Evolutionary conservation across 2,329 filamentous ascomycete species (phyloP).

Genomic region (Aspergillus sp.): DNA sequence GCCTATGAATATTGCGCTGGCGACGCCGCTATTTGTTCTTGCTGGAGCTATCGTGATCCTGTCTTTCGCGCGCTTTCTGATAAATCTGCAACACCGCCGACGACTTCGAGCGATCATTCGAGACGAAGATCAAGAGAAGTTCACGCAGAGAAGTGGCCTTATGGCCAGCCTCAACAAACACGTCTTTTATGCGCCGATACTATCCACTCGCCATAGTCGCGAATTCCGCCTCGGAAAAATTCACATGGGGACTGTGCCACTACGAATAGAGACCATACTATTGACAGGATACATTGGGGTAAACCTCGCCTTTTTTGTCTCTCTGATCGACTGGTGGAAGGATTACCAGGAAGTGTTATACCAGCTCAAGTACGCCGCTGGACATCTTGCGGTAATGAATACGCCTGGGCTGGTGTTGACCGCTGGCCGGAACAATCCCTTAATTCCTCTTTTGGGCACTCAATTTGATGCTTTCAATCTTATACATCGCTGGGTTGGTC

Average conservation of each 20-base stretch:
- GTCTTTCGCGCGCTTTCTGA: conserved; percentile 30
- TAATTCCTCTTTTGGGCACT: conserved; percentile 77
- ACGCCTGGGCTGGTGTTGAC: conserved; percentile 85
- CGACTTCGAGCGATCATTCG: conserved; percentile 27
- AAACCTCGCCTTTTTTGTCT: conserved; percentile 73
- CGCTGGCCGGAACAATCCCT: conserved; percentile 86
- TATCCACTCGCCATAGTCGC: conserved; percentile 72
- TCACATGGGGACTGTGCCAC: conserved; percentile 74
- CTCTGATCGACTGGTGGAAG: conserved; percentile 39
- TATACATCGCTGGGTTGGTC: conserved; percentile 79
- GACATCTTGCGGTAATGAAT: conserved; percentile 81
- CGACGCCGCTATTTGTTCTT: conserved; percentile 36
- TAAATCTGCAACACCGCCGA: conserved; percentile 31
- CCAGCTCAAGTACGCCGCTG: conserved; percentile 75
- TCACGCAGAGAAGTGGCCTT: conserved; percentile 20
- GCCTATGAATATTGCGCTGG: conserved; percentile 38
- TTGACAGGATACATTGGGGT: conserved; percentile 66
- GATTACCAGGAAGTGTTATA: conserved; percentile 36
- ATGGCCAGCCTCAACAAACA: conserved; percentile 43
- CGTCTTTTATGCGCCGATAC: conserved; percentile 64
- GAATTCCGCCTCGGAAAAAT: conserved; percentile 69
- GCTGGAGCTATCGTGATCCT: conserved; percentile 29
- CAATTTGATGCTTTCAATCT: conserved; percentile 96
- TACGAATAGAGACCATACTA: conserved; percentile 72
- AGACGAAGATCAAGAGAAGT: conserved; percentile 28